Evolutionary conservation across 139 green algal genomes (phyloP), one percentile per base, ranked within the genome.

Genomic region (Chlorella vulgaris): DNA sequence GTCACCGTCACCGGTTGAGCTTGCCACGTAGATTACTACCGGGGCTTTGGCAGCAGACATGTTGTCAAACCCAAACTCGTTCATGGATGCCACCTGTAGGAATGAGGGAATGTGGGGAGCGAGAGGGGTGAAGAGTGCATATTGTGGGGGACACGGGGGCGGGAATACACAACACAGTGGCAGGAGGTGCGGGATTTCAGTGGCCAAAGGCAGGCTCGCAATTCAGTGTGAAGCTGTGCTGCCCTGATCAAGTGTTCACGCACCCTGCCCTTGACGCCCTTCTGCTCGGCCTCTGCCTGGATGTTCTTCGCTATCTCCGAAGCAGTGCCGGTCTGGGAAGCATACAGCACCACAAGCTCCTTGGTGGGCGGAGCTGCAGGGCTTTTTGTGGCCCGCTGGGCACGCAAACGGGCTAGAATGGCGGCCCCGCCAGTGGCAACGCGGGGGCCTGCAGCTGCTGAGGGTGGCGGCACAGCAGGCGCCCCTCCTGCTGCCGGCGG

Each of bases 241-340:
- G n/a, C n/a, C n/a, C n/a, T n/a, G n/a, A n/a, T n/a, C n/a, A n/a
- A n/a, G n/a, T 65, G 18, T 28, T n/a, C n/a, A n/a, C 69, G 8
- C 71, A 78, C 71, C 71, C 51, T 50, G 42, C 71, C 53, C 51
- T 53, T 83, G 36, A 83, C n/a, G 22, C 75, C 65, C 38, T 88
- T 79, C 35, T 85, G 43, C 33, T 80, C 24, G 2, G 91, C 92
- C 78, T 97, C 93, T 22, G 93, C 95, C 29, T 91, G 87, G 39
- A 99, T 89, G 76, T 87, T 92, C 47, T 91, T 89, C 7, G 96
- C 96, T 74, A 99, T 98, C 87, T 99, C 96, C 58, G 91, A 76
- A 1, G 89, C 86, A 0, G 94, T 98, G 71, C 96, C 96, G 0
- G 94, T 98, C 88, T 99, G 96, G 19, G 93, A 98, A 7, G 86